Conservation (phyloP, 139 green algal species). For the Monoraphidium neglectum region DNA sequence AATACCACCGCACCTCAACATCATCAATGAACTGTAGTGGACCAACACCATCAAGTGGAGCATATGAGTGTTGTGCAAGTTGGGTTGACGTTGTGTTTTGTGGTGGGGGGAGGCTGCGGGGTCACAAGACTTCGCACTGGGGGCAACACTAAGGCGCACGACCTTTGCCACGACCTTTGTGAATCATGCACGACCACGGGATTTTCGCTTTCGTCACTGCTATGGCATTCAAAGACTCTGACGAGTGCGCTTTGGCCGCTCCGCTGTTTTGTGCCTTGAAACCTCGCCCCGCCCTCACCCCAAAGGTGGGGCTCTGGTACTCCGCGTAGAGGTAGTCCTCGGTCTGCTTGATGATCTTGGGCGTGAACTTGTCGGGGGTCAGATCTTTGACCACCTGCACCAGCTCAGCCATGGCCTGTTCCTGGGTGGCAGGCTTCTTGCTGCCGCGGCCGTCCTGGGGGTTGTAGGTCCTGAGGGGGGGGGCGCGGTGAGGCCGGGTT, state of each 20-base stretch:
- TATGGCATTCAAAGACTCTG: no score
- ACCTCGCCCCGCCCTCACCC: no score
- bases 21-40: constrained; percentile 89
- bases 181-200: no score
- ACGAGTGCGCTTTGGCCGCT: no score
- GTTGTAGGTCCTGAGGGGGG: constrained; percentile 67
- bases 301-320: constrained; percentile 87
- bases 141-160: no score
- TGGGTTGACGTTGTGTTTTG: no score
- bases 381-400: constrained; percentile 56
- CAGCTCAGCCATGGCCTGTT: constrained; percentile 87
- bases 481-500: no score
- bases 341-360: constrained; percentile 82
- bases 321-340: constrained; percentile 90
- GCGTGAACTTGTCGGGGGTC: constrained; percentile 63
- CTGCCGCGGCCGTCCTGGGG: constrained; percentile 68
- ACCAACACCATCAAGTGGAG: background rate
- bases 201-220: no score
- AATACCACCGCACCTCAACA: constrained; percentile 90
- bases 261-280: no score
- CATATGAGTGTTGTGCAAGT: no score
- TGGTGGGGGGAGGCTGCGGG: background rate
- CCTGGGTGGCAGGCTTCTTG: constrained; percentile 66
- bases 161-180: no score
- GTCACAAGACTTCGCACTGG: background rate